Conservation (phyloP, 2,329 filamentous ascomycete species). For the Penicillium italicum region DNA sequence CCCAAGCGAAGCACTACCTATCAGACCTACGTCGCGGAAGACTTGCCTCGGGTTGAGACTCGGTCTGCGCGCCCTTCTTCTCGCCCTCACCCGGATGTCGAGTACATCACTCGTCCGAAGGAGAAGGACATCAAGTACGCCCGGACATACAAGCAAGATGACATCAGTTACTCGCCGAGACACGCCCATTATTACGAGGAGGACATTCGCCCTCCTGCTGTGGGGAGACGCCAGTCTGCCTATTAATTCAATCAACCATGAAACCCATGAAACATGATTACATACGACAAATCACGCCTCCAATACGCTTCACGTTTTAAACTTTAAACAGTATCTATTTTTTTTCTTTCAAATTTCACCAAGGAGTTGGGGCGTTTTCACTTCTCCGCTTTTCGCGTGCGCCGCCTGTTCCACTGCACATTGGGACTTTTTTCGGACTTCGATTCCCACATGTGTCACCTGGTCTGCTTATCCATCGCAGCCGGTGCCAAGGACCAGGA, state of each 20-base stretch:
- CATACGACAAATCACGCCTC: background rate
- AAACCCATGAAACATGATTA: slow-evolving; percentile 1
- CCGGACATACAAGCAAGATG: slow-evolving; percentile 27
- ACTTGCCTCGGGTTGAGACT: slow-evolving; percentile 23
- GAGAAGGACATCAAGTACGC: slow-evolving; percentile 30
- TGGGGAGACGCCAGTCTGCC: slow-evolving; percentile 28
- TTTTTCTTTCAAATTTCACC: background rate
- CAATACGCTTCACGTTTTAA: background rate
- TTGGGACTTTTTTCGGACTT: slow-evolving; percentile 8
- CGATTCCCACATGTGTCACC: slow-evolving; percentile 11
- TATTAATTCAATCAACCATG: slow-evolving; percentile 14
- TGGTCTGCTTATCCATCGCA: background rate
- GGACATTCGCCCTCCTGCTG: slow-evolving; percentile 15
- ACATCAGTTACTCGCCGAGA: slow-evolving; percentile 19
- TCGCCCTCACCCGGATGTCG: slow-evolving; percentile 23
- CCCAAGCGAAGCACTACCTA: slow-evolving; percentile 32
- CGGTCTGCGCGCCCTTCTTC: slow-evolving; percentile 22
- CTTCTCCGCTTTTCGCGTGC: slow-evolving; percentile 6
- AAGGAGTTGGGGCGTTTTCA: background rate
- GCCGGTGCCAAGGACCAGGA: background rate
- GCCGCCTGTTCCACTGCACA: slow-evolving; percentile 8
- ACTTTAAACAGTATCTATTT: background rate
- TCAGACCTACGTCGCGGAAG: slow-evolving; percentile 26
- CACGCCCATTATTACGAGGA: slow-evolving; percentile 21
- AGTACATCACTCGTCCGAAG: slow-evolving; percentile 21